Percentiles rank a stretch among this genome's conserved stretches.
phyloP scores from a whole-genome alignment of 345 rosid genomes.

The Hevea brasiliensis region DNA sequence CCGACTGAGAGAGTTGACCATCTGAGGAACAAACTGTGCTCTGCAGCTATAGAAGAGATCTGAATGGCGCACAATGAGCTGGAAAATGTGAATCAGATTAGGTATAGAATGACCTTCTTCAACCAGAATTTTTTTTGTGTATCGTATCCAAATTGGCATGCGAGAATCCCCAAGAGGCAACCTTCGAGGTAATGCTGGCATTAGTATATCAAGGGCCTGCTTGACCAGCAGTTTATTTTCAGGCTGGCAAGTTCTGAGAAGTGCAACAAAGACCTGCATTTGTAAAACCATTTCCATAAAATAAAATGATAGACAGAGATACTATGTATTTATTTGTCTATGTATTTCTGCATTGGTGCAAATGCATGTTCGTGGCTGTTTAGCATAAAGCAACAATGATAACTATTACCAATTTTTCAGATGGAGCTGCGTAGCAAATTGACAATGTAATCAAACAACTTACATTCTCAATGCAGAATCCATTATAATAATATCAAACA shows the following conservation, averaged over 20 bases:
- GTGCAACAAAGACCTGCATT: slow-evolving; percentile 96
- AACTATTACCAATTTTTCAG: neutral
- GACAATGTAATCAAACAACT: too few relatives aligned
- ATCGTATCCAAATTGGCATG: slow-evolving; percentile 99
- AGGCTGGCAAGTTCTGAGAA: slow-evolving; percentile 96
- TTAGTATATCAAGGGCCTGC: slow-evolving; percentile 97
- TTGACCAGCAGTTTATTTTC: slow-evolving; percentile 96
- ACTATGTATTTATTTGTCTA: neutral
- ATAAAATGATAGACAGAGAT: neutral
- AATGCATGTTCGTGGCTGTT: neutral
- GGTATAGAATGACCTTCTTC: slow-evolving; percentile 98
- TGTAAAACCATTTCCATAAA: slow-evolving; percentile 19
- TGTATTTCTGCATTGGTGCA: neutral
- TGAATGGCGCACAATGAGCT: slow-evolving; percentile 96
- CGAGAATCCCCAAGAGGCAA: slow-evolving; percentile 95
- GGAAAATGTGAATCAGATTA: slow-evolving; percentile 97
- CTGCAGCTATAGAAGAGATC: slow-evolving; percentile 96
- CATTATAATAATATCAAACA: neutral
- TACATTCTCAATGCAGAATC: neutral
- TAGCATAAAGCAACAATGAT: neutral
- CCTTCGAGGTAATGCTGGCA: slow-evolving; percentile 97
- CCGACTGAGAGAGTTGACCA: slow-evolving; percentile 98
- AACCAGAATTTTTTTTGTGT: slow-evolving; percentile 94
- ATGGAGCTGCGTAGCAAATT: neutral
- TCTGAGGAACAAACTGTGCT: slow-evolving; percentile 99